phyloP scores from a whole-genome alignment of 2,329 filamentous ascomycete species.

The Talaromyces sp. region DNA sequence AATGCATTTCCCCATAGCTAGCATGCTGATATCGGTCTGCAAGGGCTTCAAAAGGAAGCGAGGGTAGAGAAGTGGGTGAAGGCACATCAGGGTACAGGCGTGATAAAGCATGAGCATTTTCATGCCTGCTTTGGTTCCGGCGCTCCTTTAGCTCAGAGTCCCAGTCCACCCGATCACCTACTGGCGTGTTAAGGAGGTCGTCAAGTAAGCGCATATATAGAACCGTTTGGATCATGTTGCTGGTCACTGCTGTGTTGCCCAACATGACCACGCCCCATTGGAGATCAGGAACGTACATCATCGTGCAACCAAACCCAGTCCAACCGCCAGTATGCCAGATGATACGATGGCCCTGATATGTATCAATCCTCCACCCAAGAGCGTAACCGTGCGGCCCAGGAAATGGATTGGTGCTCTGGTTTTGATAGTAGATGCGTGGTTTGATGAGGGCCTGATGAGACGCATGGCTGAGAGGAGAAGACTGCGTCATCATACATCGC shows the following conservation, averaged over 20 bases:
- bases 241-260: not conserved
- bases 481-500: constrained; percentile 1
- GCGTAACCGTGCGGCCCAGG: not conserved
- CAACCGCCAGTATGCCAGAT: not conserved
- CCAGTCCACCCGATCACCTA: not conserved
- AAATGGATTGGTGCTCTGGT: not conserved
- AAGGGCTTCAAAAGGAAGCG: not conserved
- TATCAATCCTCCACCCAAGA: not conserved
- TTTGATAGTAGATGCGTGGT: not conserved
- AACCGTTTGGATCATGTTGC: not conserved
- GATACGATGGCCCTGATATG: not conserved
- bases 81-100: not conserved
- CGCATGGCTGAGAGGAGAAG: not conserved
- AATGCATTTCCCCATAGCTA: not conserved
- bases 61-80: not conserved
- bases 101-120: not conserved
- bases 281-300: constrained; percentile 1
- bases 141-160: not conserved
- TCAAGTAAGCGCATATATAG: constrained; percentile 1
- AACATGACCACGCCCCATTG: not conserved
- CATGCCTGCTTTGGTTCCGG: not conserved
- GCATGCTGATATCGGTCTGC: not conserved
- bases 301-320: constrained; percentile 3
- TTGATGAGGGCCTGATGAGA: not conserved
- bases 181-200: not conserved